A percentile compares a stretch with the other conserved stretches of the same genome.
Conservation (phyloP, 1,284 basidiomycete genomes). For the Phenoliferia sp. region DNA sequence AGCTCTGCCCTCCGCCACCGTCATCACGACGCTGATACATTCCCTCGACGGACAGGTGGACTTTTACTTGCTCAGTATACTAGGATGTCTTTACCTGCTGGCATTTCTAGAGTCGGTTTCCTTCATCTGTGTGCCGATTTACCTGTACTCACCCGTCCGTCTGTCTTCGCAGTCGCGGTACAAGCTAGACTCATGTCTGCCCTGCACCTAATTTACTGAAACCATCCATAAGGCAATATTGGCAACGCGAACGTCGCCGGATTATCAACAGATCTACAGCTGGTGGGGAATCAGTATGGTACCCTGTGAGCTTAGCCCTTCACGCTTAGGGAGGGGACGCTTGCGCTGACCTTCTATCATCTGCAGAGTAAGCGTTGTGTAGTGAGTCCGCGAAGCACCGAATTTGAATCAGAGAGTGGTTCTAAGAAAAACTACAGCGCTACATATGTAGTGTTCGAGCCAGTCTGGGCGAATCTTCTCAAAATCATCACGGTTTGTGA, state of each 20-base stretch:
- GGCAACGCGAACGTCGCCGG: conserved; percentile 13
- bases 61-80: conserved; percentile 5
- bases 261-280: conserved; percentile 4
- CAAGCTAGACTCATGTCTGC: background rate
- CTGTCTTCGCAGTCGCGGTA: background rate
- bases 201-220: background rate
- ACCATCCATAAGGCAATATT: background rate
- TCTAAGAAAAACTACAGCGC: background rate
- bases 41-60: conserved; percentile 14
- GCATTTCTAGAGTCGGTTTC: conserved; percentile 13
- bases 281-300: conserved; percentile 7
- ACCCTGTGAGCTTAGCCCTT: background rate
- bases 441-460: conserved; percentile 20
- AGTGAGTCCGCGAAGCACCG: background rate
- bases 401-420: background rate
- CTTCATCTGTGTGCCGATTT: background rate
- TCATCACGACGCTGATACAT: background rate
- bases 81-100: conserved; percentile 8
- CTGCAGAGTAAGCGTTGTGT: background rate
- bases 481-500: background rate
- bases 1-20: background rate
- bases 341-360: background rate
- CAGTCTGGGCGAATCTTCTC: conserved; percentile 1
- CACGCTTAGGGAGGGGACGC: no score
- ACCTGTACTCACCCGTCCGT: background rate